Percentiles rank a stretch among this genome's conserved stretches.
These are phyloP conservation scores for Umbelopsis isabellina DNA, from an alignment of 192 early-diverging fungal species.

Conservation along the genomic window DNA sequence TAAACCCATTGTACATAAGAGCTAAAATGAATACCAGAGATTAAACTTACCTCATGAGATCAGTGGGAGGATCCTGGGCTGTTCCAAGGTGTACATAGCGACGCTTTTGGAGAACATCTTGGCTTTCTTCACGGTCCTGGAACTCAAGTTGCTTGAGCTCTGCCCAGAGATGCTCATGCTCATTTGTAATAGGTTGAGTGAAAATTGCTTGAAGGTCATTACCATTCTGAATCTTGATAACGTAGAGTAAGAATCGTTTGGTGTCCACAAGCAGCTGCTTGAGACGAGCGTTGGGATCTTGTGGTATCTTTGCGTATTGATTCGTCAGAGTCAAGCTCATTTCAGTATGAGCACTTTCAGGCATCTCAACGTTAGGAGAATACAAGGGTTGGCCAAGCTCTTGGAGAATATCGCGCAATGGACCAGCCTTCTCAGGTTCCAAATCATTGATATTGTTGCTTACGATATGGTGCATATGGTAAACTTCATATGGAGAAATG, in stretches of 20 bases:
- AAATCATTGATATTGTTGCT: conserved; percentile 81
- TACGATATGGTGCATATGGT: conserved; percentile 84
- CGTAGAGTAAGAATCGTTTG: conserved; percentile 84
- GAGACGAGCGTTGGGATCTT: conserved; percentile 53
- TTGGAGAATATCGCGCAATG: conserved; percentile 64
- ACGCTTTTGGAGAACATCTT: conserved; percentile 27
- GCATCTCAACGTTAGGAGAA: conserved; percentile 36
- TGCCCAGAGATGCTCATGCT: conserved; percentile 73
- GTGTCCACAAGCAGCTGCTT: conserved; percentile 84
- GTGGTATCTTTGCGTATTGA: conserved; percentile 63
- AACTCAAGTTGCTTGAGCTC: conserved; percentile 46
- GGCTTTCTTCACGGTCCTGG: conserved; percentile 17
- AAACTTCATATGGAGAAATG: conserved; percentile 91
- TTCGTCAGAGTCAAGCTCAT: conserved; percentile 72
- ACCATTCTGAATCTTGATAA: conserved; percentile 87
- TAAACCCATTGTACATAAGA: neutral
- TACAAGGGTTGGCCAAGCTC: conserved; percentile 68
- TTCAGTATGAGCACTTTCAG: conserved; percentile 51
- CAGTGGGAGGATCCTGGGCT: conserved; percentile 30
- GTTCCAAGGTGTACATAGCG: conserved; percentile 30
- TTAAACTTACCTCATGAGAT: conserved; percentile 36
- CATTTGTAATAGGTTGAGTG: conserved; percentile 67
- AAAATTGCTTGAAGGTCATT: conserved; percentile 85
- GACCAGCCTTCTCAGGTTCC: conserved; percentile 63
- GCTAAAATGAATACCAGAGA: neutral